phyloP scores from a whole-genome alignment of 2,329 filamentous ascomycete genomes.

The Thermothelomyces thermophilus region DNA sequence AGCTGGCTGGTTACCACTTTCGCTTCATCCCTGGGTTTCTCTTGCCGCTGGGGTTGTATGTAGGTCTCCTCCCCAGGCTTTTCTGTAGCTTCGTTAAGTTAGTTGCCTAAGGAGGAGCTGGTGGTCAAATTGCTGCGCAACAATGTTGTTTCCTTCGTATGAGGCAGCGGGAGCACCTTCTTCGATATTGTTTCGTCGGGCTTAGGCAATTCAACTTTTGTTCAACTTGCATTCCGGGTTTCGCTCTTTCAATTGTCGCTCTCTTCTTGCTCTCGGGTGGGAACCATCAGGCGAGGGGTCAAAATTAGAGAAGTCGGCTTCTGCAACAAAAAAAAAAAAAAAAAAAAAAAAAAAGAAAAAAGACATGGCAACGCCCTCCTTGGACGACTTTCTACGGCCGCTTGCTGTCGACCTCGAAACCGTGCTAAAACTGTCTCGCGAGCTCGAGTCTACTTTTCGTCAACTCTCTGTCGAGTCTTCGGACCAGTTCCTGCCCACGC shows the following conservation, averaged over 20 bases:
- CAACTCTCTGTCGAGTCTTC: slow-evolving; percentile 45
- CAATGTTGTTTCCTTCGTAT: background rate
- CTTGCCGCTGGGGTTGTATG: background rate
- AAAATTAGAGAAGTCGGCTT: background rate
- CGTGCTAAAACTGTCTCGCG: slow-evolving; percentile 41
- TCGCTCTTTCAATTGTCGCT: no score
- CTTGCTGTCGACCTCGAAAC: slow-evolving; percentile 42
- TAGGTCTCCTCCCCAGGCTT: background rate
- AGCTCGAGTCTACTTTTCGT: slow-evolving; percentile 42
- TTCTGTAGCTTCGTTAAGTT: background rate
- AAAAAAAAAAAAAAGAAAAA: no score
- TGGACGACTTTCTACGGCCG: slow-evolving; percentile 45
- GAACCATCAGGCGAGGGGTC: no score
- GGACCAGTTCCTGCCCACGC: slow-evolving; percentile 54
- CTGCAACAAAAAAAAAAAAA: background rate
- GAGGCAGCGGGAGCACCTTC: background rate
- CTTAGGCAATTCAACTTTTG: background rate
- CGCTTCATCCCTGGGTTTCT: background rate
- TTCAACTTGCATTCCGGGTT: no score
- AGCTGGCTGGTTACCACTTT: background rate
- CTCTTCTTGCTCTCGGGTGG: no score
- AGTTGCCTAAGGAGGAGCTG: background rate
- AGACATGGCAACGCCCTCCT: slow-evolving; percentile 8
- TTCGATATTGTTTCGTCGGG: background rate
- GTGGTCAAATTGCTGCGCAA: background rate